Evolutionary conservation across 345 rosid species (phyloP).

Genomic region (Gossypium sturtianum): DNA sequence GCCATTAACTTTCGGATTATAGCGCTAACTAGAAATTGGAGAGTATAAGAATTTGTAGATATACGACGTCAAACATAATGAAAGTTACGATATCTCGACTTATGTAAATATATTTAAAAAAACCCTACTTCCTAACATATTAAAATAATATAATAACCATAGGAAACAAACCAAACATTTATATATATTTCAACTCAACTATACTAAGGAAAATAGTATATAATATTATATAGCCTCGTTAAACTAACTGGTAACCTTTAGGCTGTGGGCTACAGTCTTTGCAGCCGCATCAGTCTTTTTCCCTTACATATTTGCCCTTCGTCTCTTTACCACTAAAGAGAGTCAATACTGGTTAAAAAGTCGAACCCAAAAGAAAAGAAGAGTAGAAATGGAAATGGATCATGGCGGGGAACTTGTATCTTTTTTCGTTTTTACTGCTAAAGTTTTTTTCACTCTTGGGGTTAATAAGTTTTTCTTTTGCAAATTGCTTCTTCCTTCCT

Average conservation of each 20-base stretch:
- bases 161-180: not conserved
- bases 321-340: not conserved
- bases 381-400: slow-evolving; percentile 11
- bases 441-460: not conserved
- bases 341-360: not conserved
- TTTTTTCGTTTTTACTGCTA: not conserved
- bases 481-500: not conserved
- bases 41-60: no score
- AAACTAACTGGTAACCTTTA: not conserved
- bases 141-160: not conserved
- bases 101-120: not conserved
- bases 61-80: no score
- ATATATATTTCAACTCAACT: not conserved
- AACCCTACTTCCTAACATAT: not conserved
- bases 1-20: no score
- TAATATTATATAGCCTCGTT: not conserved
- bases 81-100: no score
- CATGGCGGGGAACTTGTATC: not conserved
- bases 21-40: no score
- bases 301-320: no score
- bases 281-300: slow-evolving; percentile 37
- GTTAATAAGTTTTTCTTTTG: not conserved
- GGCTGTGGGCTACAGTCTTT: slow-evolving; percentile 39
- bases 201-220: not conserved
- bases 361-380: not conserved